These are phyloP conservation scores for Lolium multiflorum DNA, from an alignment of 176 grass and related monocot genomes.

Conservation along the genomic window DNA sequence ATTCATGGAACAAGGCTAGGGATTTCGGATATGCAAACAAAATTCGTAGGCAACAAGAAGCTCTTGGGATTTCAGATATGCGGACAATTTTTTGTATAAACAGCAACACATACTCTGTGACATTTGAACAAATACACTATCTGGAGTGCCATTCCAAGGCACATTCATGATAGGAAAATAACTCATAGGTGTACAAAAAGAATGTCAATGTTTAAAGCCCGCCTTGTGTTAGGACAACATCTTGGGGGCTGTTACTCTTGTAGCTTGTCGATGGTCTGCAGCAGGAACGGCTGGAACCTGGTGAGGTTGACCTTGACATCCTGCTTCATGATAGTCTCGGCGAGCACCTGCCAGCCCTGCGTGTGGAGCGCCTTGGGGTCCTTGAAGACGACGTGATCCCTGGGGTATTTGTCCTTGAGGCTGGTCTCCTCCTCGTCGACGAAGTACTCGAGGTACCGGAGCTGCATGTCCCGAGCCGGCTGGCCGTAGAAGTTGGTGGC, in stretches of 20 bases:
- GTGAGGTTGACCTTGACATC: slow-evolving; percentile 69
- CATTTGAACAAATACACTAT: slow-evolving; percentile 3
- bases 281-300: slow-evolving; percentile 55
- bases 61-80: background rate
- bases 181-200: slow-evolving; percentile 20
- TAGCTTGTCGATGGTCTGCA: slow-evolving; percentile 63
- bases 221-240: background rate
- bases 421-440: slow-evolving; percentile 18
- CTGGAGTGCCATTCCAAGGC: background rate
- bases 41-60: background rate
- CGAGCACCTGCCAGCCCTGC: slow-evolving; percentile 61
- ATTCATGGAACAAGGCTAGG: background rate
- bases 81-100: background rate
- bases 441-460: slow-evolving; percentile 18
- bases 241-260: slow-evolving; percentile 42
- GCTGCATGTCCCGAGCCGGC: slow-evolving; percentile 17
- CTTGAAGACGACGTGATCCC: slow-evolving; percentile 65
- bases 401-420: slow-evolving; percentile 59
- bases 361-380: slow-evolving; percentile 61
- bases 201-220: background rate
- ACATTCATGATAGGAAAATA: background rate
- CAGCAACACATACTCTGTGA: background rate
- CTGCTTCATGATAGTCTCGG: slow-evolving; percentile 77
- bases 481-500: slow-evolving; percentile 30
- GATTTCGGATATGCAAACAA: background rate